Evolutionary conservation across 345 rosid genomes (phyloP).

Genomic region (Citrus inodora): DNA sequence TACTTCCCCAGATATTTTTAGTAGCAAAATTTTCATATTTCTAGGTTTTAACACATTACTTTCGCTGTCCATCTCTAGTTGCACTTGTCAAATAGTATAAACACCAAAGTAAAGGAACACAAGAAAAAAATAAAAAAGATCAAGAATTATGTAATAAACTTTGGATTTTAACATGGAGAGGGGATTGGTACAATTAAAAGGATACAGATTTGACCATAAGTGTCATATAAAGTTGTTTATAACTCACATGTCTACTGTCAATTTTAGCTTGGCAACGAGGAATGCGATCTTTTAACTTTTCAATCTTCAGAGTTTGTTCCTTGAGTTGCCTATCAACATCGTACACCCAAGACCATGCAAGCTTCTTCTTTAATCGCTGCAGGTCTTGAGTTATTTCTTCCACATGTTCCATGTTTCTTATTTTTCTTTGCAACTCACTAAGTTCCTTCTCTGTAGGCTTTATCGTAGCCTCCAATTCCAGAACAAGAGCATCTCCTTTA

Average conservation of each 20-base stretch:
- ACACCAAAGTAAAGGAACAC: not conserved
- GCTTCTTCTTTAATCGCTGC: slow-evolving; percentile 70
- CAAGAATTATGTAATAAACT: not conserved
- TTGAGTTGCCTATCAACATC: slow-evolving; percentile 66
- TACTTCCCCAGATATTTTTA: not conserved
- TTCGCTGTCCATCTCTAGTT: not conserved
- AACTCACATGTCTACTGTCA: slow-evolving; percentile 66
- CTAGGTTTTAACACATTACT: not conserved
- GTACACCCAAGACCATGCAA: slow-evolving; percentile 98
- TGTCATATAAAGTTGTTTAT: slow-evolving; percentile 14
- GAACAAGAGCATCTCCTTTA: slow-evolving; percentile 55
- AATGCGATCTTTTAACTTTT: slow-evolving; percentile 69
- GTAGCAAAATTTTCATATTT: not conserved
- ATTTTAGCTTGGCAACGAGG: slow-evolving; percentile 93
- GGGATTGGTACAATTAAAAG: not conserved
- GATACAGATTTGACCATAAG: not conserved
- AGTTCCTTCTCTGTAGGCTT: slow-evolving; percentile 75
- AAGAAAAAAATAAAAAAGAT: not conserved
- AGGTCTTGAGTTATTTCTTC: slow-evolving; percentile 74
- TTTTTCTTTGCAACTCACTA: slow-evolving; percentile 59
- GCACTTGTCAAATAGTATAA: not conserved
- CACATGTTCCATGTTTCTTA: slow-evolving; percentile 83
- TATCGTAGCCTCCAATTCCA: slow-evolving; percentile 66
- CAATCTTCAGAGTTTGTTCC: slow-evolving; percentile 53
- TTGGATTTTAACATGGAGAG: not conserved